Evolutionary conservation across 2,329 filamentous ascomycete species (phyloP).

Genomic region (Penicillium expansum): DNA sequence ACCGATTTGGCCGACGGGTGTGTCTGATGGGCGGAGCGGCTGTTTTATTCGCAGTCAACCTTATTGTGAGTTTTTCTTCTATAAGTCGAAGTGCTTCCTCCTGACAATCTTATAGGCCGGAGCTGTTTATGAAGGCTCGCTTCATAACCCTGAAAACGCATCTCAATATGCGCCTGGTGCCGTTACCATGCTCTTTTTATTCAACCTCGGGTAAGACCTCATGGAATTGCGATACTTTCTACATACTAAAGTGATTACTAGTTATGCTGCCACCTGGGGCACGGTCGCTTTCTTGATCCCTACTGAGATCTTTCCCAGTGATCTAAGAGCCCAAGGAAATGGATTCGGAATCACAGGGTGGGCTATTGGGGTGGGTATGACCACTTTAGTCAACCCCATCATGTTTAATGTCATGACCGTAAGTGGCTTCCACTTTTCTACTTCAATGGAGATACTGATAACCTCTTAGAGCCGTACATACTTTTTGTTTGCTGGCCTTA

Average conservation of each 20-base stretch:
- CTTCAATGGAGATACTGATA: neutral
- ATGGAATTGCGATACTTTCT: neutral
- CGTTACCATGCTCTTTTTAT: slow-evolving; percentile 49
- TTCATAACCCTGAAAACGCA: slow-evolving; percentile 36
- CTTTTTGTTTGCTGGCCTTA: slow-evolving; percentile 53
- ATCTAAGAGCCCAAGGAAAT: slow-evolving; percentile 58
- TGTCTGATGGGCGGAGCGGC: slow-evolving; percentile 44
- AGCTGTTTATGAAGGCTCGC: slow-evolving; percentile 45
- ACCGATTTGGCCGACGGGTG: slow-evolving; percentile 47
- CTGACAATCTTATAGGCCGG: slow-evolving; percentile 33
- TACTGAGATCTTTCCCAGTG: slow-evolving; percentile 57
- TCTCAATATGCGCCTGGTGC: slow-evolving; percentile 45
- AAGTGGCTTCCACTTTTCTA: neutral
- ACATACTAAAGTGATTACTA: slow-evolving; percentile 1
- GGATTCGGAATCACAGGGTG: slow-evolving; percentile 59
- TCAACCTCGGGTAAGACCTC: slow-evolving; percentile 26
- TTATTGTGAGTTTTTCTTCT: slow-evolving; percentile 33
- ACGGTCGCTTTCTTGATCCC: slow-evolving; percentile 53
- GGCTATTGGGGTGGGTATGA: slow-evolving; percentile 58
- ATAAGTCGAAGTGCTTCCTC: neutral
- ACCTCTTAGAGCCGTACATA: slow-evolving; percentile 46
- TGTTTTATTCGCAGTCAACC: slow-evolving; percentile 43
- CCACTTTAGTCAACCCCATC: slow-evolving; percentile 52
- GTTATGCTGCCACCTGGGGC: slow-evolving; percentile 52
- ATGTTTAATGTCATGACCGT: slow-evolving; percentile 48